Percentiles rank a stretch among this genome's conserved stretches.
Conservation (phyloP, 2,329 filamentous ascomycete genomes). For the Colletotrichum chrysophilum region DNA sequence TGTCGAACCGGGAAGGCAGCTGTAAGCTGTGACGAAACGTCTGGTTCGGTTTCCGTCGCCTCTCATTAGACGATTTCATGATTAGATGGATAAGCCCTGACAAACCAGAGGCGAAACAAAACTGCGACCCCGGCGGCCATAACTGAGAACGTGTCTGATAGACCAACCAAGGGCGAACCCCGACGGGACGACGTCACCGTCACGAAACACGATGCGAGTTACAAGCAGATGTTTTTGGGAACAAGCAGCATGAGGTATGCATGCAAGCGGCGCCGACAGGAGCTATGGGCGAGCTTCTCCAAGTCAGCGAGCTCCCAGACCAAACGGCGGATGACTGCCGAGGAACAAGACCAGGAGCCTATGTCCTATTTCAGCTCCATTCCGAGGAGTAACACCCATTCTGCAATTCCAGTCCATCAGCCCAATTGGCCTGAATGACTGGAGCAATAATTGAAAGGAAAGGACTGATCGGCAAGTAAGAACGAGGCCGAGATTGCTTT, state of each 20-base stretch:
- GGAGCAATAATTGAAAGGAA: neutral
- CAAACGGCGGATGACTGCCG: neutral
- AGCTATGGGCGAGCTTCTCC: neutral
- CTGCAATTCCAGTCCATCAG: neutral
- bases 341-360: neutral
- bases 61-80: neutral
- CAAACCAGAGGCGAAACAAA: conserved; percentile 11
- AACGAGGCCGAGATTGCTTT: conserved; percentile 12
- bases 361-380: neutral
- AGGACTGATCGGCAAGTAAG: neutral
- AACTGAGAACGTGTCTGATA: neutral
- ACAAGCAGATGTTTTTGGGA: neutral
- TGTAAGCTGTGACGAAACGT: conserved; percentile 7
- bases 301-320: neutral
- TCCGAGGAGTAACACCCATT: neutral
- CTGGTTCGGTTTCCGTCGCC: neutral
- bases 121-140: conserved; percentile 8
- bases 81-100: conserved; percentile 17
- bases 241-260: conserved; percentile 5
- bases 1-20: neutral
- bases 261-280: neutral
- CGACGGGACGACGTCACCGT: conserved; percentile 2
- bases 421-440: neutral
- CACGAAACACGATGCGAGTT: neutral
- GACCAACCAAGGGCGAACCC: neutral